Base-by-base conservation (phyloP, 2,329 filamentous ascomycete species). In the Claviceps sp. region DNA sequence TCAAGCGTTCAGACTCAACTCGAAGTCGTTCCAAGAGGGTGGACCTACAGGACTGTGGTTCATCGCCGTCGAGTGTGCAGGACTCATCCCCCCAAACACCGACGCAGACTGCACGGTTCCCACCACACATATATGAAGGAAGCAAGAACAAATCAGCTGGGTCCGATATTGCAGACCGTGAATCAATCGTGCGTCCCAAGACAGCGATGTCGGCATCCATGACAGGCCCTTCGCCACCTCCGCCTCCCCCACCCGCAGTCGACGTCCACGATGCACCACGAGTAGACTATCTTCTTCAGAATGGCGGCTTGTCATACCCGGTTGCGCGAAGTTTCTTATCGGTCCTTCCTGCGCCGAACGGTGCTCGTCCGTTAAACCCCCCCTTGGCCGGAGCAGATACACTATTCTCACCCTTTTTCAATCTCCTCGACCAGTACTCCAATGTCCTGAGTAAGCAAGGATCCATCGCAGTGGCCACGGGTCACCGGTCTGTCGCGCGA, bases 401-500 rank as follows among this genome's bases (percentile, higher is more conserved):
- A 14, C 73, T 96, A 5, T 97, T 96, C 63, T 80, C 85, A 4
- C 88, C 89, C 0, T 88, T 93, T 58, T 85, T 87, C 65, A 84
- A 81, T 56, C 75, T 96, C 2, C 75, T 98, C 22, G 86, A 95
- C 58, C 86, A 95, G 62, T 97, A 95, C 64, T 80, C 85, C 56
- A 77, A 80, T 3, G 90, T 98, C 4, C 76, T 97, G 56, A 73
- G 77, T 43, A 89, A 85, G 56, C 88, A 86, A 59, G 93, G 93
- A 3, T 97, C 91, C 0, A 73, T 98, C 5, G 93, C 93, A 2
- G 93, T 97, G 1, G 93, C 93, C 16, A 97, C 91, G 0, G 93
- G 93, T 5, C 95, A 97, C 66, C 82, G 88, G 51, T 96, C 91
- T 0, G 87, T 97, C n/a, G 93, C 93, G 3, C 82, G 93, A 5